Base-by-base conservation (phyloP, 352 stramenopile genomes). In the Globisporangium spiculum region DNA sequence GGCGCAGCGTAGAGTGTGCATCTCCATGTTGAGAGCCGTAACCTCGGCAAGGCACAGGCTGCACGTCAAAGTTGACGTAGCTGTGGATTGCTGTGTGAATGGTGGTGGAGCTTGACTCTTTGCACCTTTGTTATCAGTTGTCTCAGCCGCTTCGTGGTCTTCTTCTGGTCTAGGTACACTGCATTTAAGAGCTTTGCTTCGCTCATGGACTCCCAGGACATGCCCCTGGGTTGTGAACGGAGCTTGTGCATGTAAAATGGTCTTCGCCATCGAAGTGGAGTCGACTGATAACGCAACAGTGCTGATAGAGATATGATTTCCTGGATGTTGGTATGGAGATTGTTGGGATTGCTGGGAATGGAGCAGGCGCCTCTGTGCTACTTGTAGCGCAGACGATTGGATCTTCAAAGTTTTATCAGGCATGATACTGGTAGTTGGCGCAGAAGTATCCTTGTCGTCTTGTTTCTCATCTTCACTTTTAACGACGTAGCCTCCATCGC, bases 1-100 rank as follows among this genome's bases (percentile, higher is more conserved):
- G 10, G 65, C 48, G 38, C 80, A 90, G 22, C 77, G 72, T 27
- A 90, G 26, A 30, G 59, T 66, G 56, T 90, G 82, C 1, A 90
- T 60, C 26, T 83, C 72, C 44, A 74, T 66, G 5, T 77, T 81
- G 10, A 57, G 20, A 14, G 22, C 27, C 1, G 75, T 69, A 12
- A 90, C 54, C 26, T 82, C 69, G 16, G 71, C 56, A 12, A 88
- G 63, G 53, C 78, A 86, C 16, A 79, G 68, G 3, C 56, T 24
- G 52, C 78, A 85, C 24, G 36, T 68, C 9, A 5, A 34, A 7
- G 54, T 8, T 3, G 55, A 50, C 14, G 30, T 3, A 32, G 27
- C 46, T 72, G 44, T 61, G 53, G 1, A 18, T 22, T 22, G 44
- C 16, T 26, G 20, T 65, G 53, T 16, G 26, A 16, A 4, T 32